phyloP scores from a whole-genome alignment of 1,139 yeast species.

The Pichia sp. region DNA sequence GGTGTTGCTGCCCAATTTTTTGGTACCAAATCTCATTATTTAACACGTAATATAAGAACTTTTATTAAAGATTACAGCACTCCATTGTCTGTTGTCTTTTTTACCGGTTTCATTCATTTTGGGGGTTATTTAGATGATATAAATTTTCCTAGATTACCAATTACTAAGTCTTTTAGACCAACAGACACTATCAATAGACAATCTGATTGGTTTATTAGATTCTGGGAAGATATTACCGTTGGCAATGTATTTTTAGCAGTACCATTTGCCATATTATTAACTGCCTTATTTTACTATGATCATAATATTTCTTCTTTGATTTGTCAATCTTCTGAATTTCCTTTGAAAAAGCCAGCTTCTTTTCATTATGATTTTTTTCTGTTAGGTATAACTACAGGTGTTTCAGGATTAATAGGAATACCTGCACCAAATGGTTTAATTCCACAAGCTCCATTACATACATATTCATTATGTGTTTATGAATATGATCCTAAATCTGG shows the following conservation, averaged over 20 bases:
- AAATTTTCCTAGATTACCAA: slow-evolving; percentile 57
- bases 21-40: slow-evolving; percentile 54
- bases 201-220: slow-evolving; percentile 65
- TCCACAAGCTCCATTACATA: slow-evolving; percentile 95
- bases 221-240: slow-evolving; percentile 65
- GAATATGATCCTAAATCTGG: slow-evolving; percentile 35
- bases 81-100: slow-evolving; percentile 75
- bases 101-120: slow-evolving; percentile 86
- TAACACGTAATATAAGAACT: slow-evolving; percentile 55
- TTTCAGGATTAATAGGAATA: slow-evolving; percentile 79
- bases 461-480: slow-evolving; percentile 65
- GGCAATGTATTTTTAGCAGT: slow-evolving; percentile 79
- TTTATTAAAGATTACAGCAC: slow-evolving; percentile 81
- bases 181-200: slow-evolving; percentile 42
- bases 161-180: slow-evolving; percentile 70
- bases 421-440: slow-evolving; percentile 96
- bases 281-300: slow-evolving; percentile 84
- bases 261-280: slow-evolving; percentile 83
- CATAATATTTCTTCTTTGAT: slow-evolving; percentile 91
- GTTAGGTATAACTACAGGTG: slow-evolving; percentile 78
- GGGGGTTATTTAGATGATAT: slow-evolving; percentile 62
- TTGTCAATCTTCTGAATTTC: slow-evolving; percentile 80
- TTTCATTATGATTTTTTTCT: slow-evolving; percentile 91
- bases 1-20: slow-evolving; percentile 62
- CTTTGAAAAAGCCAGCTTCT: slow-evolving; percentile 75